Evolutionary conservation across 1,284 basidiomycete genomes (phyloP).

Genomic region (Ceratobasidium sp.): DNA sequence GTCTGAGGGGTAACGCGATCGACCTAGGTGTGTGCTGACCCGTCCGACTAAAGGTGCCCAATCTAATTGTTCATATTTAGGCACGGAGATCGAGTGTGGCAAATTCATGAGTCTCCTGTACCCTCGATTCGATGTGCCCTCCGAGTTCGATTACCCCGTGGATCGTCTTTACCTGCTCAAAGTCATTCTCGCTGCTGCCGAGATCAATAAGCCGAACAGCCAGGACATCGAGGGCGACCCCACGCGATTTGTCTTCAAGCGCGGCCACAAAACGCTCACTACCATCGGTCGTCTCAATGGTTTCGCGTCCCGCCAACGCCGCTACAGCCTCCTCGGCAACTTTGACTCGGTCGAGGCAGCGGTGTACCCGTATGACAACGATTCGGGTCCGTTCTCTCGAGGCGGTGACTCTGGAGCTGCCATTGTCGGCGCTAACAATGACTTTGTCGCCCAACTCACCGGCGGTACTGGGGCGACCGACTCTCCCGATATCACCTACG

Average conservation of each 20-base stretch:
- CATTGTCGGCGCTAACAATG: slow-evolving; percentile 53
- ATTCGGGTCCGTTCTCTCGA: slow-evolving; percentile 55
- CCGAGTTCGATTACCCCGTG: slow-evolving; percentile 57
- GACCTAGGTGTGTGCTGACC: slow-evolving; percentile 54
- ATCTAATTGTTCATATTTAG: slow-evolving; percentile 53
- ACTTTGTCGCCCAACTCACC: slow-evolving; percentile 57
- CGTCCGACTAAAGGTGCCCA: slow-evolving; percentile 16
- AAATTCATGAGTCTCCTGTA: slow-evolving; percentile 53
- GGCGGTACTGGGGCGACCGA: slow-evolving; percentile 54
- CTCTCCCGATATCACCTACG: slow-evolving; percentile 47
- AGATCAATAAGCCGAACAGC: slow-evolving; percentile 55
- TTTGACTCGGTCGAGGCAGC: slow-evolving; percentile 56
- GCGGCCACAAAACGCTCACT: slow-evolving; percentile 55
- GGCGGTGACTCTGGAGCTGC: slow-evolving; percentile 59
- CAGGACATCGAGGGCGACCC: slow-evolving; percentile 51
- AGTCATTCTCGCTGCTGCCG: slow-evolving; percentile 55
- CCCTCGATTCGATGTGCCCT: slow-evolving; percentile 50
- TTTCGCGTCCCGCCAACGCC: slow-evolving; percentile 55
- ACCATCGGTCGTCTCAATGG: slow-evolving; percentile 56
- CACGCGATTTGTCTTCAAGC: slow-evolving; percentile 57
- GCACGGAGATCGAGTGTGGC: slow-evolving; percentile 50
- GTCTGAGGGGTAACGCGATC: slow-evolving; percentile 57
- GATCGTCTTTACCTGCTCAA: slow-evolving; percentile 54
- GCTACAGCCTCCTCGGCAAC: slow-evolving; percentile 53
- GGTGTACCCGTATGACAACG: slow-evolving; percentile 53